phyloP scores from a whole-genome alignment of 768 basidiomycete species.

The Hypholoma fasciculare region DNA sequence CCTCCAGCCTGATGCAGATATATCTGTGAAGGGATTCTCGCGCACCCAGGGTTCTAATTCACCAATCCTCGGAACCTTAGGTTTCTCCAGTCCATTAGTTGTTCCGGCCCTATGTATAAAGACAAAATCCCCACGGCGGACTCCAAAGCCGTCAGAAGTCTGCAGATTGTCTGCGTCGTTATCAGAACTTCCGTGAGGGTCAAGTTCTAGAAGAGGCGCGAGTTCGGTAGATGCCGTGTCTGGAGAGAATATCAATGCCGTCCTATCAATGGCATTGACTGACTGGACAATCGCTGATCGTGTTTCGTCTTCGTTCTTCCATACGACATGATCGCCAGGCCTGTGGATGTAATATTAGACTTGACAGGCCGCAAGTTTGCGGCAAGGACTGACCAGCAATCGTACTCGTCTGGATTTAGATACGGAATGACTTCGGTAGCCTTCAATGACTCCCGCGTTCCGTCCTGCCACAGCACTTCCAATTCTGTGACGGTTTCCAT shows the following conservation, averaged over 20 bases:
- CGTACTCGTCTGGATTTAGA: conserved; percentile 87
- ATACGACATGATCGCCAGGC: conserved; percentile 91
- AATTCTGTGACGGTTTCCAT: conserved; percentile 69
- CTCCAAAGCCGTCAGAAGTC: conserved; percentile 66
- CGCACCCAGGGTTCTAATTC: conserved; percentile 82
- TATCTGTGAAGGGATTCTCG: conserved; percentile 52
- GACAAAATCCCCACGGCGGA: conserved; percentile 82
- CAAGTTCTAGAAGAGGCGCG: conserved; percentile 85
- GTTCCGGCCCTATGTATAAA: conserved; percentile 70
- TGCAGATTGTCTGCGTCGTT: conserved; percentile 39
- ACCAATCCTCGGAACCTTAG: conserved; percentile 81
- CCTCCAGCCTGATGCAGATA: conserved; percentile 68
- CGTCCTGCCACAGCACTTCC: conserved; percentile 88
- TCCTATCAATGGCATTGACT: conserved; percentile 71
- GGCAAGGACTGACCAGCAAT: conserved; percentile 66
- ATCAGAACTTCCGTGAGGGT: conserved; percentile 75
- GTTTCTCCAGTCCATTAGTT: conserved; percentile 71
- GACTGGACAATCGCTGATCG: conserved; percentile 76
- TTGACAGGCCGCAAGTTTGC: background rate
- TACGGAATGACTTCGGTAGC: conserved; percentile 78
- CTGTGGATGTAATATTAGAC: conserved; percentile 35
- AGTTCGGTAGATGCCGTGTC: conserved; percentile 58
- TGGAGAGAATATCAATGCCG: conserved; percentile 61
- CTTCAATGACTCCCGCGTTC: conserved; percentile 57
- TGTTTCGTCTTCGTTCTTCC: conserved; percentile 71